A percentile compares a stretch with the other conserved stretches of the same genome.
Conservation (phyloP, 2,329 filamentous ascomycete species). For the Metarhizium anisopliae region DNA sequence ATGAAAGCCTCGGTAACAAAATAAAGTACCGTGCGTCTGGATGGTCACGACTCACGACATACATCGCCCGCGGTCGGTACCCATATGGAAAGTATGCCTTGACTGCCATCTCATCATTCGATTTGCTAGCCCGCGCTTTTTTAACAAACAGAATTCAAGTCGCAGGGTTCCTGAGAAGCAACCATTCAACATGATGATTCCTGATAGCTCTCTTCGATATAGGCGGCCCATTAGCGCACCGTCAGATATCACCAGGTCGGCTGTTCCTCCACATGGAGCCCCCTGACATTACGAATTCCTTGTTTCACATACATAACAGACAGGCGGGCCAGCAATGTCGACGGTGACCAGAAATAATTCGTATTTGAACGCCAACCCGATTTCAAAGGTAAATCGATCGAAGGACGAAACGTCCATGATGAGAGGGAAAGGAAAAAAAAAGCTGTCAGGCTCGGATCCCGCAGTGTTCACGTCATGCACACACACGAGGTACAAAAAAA, state of each 20-base stretch:
- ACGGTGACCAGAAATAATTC: background rate
- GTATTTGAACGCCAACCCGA: background rate
- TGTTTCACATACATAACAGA: background rate
- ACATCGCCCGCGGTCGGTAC: too few relatives aligned
- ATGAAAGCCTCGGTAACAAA: too few relatives aligned
- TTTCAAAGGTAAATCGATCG: background rate
- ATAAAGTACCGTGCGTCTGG: too few relatives aligned
- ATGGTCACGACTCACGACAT: too few relatives aligned
- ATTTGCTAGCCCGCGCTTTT: background rate
- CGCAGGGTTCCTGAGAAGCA: background rate
- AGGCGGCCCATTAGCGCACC: background rate
- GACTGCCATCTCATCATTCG: background rate
- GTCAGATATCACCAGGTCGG: background rate
- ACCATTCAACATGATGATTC: background rate
- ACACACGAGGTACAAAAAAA: background rate
- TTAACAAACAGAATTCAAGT: background rate
- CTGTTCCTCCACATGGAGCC: background rate
- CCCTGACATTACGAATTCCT: background rate
- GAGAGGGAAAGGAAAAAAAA: too few relatives aligned
- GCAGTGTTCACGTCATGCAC: slow-evolving; percentile 3
- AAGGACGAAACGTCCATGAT: background rate
- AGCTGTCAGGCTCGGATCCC: background rate
- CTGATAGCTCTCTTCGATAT: background rate
- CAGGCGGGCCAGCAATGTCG: background rate
- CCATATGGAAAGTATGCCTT: background rate